These are phyloP conservation scores for Candida peoriensis DNA, from an alignment of 805 yeast genomes.

Conservation along the genomic window DNA sequence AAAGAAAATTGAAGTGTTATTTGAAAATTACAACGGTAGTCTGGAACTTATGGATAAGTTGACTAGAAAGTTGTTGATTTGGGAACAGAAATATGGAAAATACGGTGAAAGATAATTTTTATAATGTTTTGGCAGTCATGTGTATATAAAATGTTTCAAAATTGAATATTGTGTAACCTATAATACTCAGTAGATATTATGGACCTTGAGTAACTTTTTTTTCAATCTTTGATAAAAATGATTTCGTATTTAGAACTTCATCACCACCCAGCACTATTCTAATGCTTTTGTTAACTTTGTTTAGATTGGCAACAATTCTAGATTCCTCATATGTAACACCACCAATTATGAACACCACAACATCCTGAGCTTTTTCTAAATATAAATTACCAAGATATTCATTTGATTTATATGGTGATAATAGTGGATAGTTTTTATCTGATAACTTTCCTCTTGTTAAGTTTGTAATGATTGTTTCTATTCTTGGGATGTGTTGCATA, in stretches of 20 bases:
- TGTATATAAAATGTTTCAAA: too few species aligned
- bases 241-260: slow-evolving; percentile 42
- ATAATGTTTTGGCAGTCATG: too few species aligned
- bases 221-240: slow-evolving; percentile 28
- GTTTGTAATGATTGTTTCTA: slow-evolving; percentile 38
- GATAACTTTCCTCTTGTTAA: slow-evolving; percentile 31
- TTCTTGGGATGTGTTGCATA: slow-evolving; percentile 86
- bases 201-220: slow-evolving; percentile 34
- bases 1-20: slow-evolving; percentile 35
- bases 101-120: slow-evolving; percentile 16
- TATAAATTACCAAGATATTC: slow-evolving; percentile 17
- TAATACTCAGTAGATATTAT: slow-evolving; percentile 20
- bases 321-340: slow-evolving; percentile 94
- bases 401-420: slow-evolving; percentile 27
- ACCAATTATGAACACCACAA: slow-evolving; percentile 73
- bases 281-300: slow-evolving; percentile 46
- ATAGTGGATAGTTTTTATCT: slow-evolving; percentile 37
- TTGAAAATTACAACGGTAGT: slow-evolving; percentile 53
- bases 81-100: slow-evolving; percentile 69
- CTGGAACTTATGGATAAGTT: slow-evolving; percentile 64
- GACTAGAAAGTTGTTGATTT: slow-evolving; percentile 61
- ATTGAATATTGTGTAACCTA: slow-evolving; percentile 6
- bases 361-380: slow-evolving; percentile 48
- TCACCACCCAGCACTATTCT: slow-evolving; percentile 83
- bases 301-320: slow-evolving; percentile 69